phyloP scores from a whole-genome alignment of 768 basidiomycete species.

The Leccinum disarticulatum region DNA sequence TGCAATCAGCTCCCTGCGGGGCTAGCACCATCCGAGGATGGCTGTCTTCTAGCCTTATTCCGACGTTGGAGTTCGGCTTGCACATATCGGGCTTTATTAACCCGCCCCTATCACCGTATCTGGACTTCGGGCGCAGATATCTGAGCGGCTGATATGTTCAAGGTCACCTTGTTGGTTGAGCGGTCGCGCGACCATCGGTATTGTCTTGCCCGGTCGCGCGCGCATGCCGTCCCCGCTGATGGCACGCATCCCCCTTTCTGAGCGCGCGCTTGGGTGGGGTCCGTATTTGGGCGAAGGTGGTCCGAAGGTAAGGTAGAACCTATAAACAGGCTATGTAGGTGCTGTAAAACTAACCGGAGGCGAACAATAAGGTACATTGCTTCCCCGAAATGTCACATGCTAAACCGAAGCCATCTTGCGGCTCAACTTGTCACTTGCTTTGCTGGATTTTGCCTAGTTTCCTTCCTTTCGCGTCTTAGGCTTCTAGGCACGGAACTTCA shows the following conservation, averaged over 20 bases:
- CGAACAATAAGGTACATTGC: not conserved
- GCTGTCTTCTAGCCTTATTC: too few species aligned
- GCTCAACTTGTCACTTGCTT: not conserved
- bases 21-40: not conserved
- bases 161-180: too few species aligned
- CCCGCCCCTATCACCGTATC: not conserved
- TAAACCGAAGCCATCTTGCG: not conserved
- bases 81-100: conserved; percentile 8
- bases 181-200: conserved; percentile 3
- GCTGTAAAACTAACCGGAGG: not conserved
- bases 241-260: not conserved
- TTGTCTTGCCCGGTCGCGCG: conserved; percentile 4
- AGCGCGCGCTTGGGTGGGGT: not conserved
- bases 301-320: not conserved
- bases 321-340: not conserved
- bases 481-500: conserved; percentile 4
- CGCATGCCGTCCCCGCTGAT: conserved; percentile 4
- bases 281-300: not conserved
- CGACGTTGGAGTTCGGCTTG: not conserved
- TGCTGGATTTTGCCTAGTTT: not conserved
- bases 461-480: not conserved
- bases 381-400: not conserved
- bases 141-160: not conserved
- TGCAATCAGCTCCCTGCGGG: not conserved
- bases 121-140: not conserved